A percentile compares a stretch with the other conserved stretches of the same genome.
Conservation (phyloP, 257 asterid species). For the Solanum raphanifolium region DNA sequence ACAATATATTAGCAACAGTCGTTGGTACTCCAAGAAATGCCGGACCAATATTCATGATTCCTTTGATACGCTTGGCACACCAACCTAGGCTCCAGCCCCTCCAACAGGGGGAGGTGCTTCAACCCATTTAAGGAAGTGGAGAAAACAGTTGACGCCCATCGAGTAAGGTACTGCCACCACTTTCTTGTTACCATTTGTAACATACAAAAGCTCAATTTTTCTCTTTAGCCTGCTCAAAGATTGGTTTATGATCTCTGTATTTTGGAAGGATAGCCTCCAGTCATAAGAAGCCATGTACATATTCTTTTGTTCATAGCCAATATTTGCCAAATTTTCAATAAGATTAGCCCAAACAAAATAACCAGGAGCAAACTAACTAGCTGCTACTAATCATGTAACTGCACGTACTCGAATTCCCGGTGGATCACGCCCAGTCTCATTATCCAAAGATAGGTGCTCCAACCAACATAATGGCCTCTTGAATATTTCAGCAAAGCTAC, state of each 20-base stretch:
- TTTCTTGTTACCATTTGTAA: constrained; percentile 50
- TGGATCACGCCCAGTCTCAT: constrained; percentile 88
- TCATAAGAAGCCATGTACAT: constrained; percentile 95
- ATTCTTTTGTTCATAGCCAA: constrained; percentile 84
- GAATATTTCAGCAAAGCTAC: constrained; percentile 62
- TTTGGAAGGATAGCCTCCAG: constrained; percentile 86
- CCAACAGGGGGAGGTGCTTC: constrained; percentile 74
- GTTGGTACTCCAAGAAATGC: constrained; percentile 92
- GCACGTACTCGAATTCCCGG: constrained; percentile 86
- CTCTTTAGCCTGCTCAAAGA: constrained; percentile 73
- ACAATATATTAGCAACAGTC: constrained; percentile 48
- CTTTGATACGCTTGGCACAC: constrained; percentile 76
- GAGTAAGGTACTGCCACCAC: constrained; percentile 97
- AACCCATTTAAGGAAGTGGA: constrained; percentile 88
- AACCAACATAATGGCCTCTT: constrained; percentile 93
- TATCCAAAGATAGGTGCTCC: constrained; percentile 87
- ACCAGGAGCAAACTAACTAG: constrained; percentile 90
- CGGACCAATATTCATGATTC: constrained; percentile 67
- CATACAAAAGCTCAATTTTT: constrained; percentile 77
- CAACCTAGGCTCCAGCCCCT: constrained; percentile 80
- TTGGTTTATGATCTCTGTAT: constrained; percentile 84
- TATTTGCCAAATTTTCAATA: constrained; percentile 76
- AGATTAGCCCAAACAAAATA: constrained; percentile 88
- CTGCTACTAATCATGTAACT: constrained; percentile 76
- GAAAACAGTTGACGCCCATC: constrained; percentile 78